A percentile compares a stretch with the other conserved stretches of the same genome.
These are phyloP conservation scores for Apiospora hydei DNA, from an alignment of 2,329 filamentous ascomycete species.

Conservation along the genomic window DNA sequence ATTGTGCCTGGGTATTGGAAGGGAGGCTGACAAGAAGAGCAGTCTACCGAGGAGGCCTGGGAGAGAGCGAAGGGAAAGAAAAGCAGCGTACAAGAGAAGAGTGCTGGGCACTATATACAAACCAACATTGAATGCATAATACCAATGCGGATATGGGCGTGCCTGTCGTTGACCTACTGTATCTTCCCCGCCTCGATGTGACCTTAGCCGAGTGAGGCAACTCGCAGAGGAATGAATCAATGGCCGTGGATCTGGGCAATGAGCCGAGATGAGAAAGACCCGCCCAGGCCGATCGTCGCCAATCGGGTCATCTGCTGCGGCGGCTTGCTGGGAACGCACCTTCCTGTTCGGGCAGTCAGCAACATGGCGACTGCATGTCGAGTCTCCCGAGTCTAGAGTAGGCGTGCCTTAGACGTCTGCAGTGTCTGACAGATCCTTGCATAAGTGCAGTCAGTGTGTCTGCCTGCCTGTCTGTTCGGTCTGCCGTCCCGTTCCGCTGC, in stretches of 20 bases:
- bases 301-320: neutral
- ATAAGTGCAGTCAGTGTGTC: neutral
- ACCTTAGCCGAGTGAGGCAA: constrained; percentile 11
- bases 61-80: neutral
- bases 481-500: constrained; percentile 2
- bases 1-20: neutral
- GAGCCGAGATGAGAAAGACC: constrained; percentile 17
- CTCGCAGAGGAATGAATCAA: constrained; percentile 9
- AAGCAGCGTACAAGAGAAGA: neutral
- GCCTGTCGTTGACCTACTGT: neutral
- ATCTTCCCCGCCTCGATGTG: constrained; percentile 4
- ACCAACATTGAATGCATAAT: neutral
- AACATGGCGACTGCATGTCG: neutral
- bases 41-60: constrained; percentile 7
- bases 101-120: neutral
- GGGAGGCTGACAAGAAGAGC: neutral
- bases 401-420: neutral
- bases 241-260: constrained; percentile 7
- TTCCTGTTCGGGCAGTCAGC: neutral
- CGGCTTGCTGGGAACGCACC: constrained; percentile 4
- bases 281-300: constrained; percentile 5
- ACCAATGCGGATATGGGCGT: neutral
- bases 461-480: neutral
- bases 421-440: neutral
- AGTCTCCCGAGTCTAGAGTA: neutral